These are phyloP conservation scores for Taiozyma sp. DNA, from an alignment of 1,139 yeast genomes.

Conservation along the genomic window DNA sequence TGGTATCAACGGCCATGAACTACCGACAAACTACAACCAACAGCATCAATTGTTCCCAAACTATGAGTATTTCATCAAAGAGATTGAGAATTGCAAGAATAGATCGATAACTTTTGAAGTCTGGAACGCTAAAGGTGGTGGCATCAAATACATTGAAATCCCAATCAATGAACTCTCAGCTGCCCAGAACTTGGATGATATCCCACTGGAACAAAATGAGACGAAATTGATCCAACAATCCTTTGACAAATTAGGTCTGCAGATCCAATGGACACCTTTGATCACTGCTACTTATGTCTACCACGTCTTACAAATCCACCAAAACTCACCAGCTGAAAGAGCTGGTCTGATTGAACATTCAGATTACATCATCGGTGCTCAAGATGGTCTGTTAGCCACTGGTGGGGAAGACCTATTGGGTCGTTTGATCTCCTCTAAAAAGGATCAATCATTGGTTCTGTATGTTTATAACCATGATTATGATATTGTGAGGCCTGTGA, in stretches of 20 bases:
- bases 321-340: slow-evolving; percentile 77
- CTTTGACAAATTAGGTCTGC: slow-evolving; percentile 51
- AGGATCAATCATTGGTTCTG: slow-evolving; percentile 44
- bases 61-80: slow-evolving; percentile 26
- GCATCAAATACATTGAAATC: slow-evolving; percentile 46
- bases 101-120: slow-evolving; percentile 52
- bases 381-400: slow-evolving; percentile 70
- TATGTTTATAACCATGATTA: slow-evolving; percentile 88
- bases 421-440: slow-evolving; percentile 59
- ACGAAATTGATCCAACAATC: slow-evolving; percentile 8
- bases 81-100: slow-evolving; percentile 29
- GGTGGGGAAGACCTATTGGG: slow-evolving; percentile 86
- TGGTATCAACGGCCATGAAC: slow-evolving; percentile 70
- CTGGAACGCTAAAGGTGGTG: slow-evolving; percentile 91
- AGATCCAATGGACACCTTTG: slow-evolving; percentile 75
- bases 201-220: slow-evolving; percentile 17
- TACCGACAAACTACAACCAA: slow-evolving; percentile 43
- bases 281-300: slow-evolving; percentile 79
- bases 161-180: slow-evolving; percentile 31
- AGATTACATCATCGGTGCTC: slow-evolving; percentile 89
- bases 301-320: slow-evolving; percentile 75
- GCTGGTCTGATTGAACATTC: slow-evolving; percentile 84
- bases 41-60: slow-evolving; percentile 34
- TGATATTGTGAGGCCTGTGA: slow-evolving; percentile 82
- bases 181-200: slow-evolving; percentile 26